Evolutionary conservation across 352 stramenopile species (phyloP), one percentile per base, ranked within the genome.

Genomic region (Globisporangium barbulae): DNA sequence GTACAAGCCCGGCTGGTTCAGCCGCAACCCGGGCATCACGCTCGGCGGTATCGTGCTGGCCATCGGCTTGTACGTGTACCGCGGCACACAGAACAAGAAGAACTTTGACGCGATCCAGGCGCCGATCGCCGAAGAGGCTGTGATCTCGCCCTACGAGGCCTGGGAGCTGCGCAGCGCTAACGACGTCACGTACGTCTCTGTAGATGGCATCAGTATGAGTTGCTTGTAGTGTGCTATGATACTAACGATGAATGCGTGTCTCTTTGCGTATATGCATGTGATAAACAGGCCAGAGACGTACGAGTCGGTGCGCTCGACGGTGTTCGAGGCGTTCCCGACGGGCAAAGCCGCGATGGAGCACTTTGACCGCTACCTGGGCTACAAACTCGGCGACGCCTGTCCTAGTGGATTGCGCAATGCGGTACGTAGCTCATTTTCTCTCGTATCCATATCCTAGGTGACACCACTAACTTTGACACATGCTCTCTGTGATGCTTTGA

Each of bases 1-100:
- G 67, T 91, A 90, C 73, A 90, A 91, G 64, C 85, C 85, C 42
- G 86, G 86, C 30, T 92, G 81, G 71, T 94, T 94, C 74, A 94
- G 86, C 55, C 86, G 86, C 70, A 90, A 94, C 59, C 86, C 86
- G 1, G 86, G 83, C n/a, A 66, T 91, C 56, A 87, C 84, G 48
- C 70, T 94, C 41, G 81, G 83, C 53, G 81, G 75, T 35, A 87
- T 93, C 30, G 52, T 93, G 53, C 50, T 92, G 10, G 73, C 71
- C 21, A 94, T 93, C 54, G 74, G 67, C 8, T 64, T 81, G 22
- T 94, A 88, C 67, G 81, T 94, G 55, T 91, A 92, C 70, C 77
- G 86, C 33, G 79, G 84, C 33, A 85, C 79, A 22, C 64, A 75
- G 39, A 80, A 81, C 67, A 93, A 91, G 65, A 91, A 88, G 59